phyloP scores from a whole-genome alignment of 306 rosid species.

The Fragaria vesca region DNA sequence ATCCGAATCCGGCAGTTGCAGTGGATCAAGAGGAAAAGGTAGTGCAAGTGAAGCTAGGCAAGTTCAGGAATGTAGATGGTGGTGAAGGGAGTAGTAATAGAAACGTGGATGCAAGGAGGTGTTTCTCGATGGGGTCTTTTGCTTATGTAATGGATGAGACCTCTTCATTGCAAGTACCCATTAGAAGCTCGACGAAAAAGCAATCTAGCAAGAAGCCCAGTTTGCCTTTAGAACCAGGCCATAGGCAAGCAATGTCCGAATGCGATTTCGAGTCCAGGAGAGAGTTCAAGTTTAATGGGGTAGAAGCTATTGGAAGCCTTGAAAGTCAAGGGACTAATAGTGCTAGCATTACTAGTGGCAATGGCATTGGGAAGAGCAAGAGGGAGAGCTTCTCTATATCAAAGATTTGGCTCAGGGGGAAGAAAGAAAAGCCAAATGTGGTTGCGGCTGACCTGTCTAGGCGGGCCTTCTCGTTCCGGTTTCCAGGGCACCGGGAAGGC shows the following conservation, averaged over 20 bases:
- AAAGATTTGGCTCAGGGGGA: slow-evolving; percentile 83
- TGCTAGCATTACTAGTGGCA: slow-evolving; percentile 12
- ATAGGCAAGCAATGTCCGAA: slow-evolving; percentile 75
- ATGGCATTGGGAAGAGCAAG: slow-evolving; percentile 31
- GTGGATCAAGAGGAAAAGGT: slow-evolving; percentile 48
- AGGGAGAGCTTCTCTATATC: slow-evolving; percentile 77
- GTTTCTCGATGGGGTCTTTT: slow-evolving; percentile 94
- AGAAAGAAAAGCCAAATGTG: slow-evolving; percentile 40
- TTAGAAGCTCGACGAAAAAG: slow-evolving; percentile 53
- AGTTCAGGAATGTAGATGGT: slow-evolving; percentile 66
- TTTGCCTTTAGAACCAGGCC: slow-evolving; percentile 65
- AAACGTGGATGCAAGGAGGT: slow-evolving; percentile 71
- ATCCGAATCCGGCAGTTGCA: slow-evolving; percentile 1
- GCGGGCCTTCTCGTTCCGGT: slow-evolving; percentile 71
- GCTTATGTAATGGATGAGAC: slow-evolving; percentile 85
- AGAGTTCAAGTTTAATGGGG: slow-evolving; percentile 59
- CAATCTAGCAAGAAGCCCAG: slow-evolving; percentile 47
- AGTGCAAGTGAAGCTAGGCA: slow-evolving; percentile 80
- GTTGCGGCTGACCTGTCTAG: slow-evolving; percentile 40
- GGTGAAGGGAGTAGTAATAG: slow-evolving; percentile 44
- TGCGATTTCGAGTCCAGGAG: slow-evolving; percentile 76
- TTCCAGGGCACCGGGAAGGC: slow-evolving; percentile 36
- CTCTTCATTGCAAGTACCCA: slow-evolving; percentile 65
- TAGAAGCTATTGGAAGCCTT: slow-evolving; percentile 30
- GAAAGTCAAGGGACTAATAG: slow-evolving; percentile 17